Base-by-base conservation (phyloP, 106 monocot species). In the Posidonia australis region DNA sequence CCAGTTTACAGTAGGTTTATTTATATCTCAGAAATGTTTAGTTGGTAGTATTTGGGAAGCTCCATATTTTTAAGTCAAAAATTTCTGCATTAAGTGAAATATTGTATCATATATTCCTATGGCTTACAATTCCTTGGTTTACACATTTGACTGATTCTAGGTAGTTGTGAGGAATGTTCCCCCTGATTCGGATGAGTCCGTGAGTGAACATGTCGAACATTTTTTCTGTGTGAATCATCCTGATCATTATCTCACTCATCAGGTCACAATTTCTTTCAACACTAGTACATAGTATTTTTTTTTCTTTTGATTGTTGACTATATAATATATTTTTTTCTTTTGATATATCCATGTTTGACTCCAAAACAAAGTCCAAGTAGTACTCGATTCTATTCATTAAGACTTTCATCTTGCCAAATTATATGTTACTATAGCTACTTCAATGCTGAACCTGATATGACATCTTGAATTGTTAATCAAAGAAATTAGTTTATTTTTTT, bases 151-250 rank as follows among this genome's bases (percentile, higher is more conserved):
- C 14, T 54, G 9, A 44, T 68, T 67, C 46, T 74, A 92, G 92
- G 92, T 92, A 31, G 77, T 92, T 28, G 87, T 87, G 17, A 81
- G 81, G 79, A 87, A 87, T 76, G 76, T 92, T 67, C 92, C 92
- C 24, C 82, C 92, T 46, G 92, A 92, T 68, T 75, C 84, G 6
- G 92, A 92, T 74, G 92, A 92, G 75, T 75, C 92, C 52, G 72
- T 92, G 44, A 87, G 80, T 66, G 84, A 87, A 70, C 92, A 87
- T 74, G 84, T 92, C 73, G 79, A 78, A 13, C 92, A 92, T 74
- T 92, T 92, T 71, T 92, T 92, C 71, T 67, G 79, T 68, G 92
- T 92, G 21, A 92, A 87, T 69, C 92, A 92, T 70, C 78, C 58
- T 59, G 77, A 87, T 52, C 77, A 90, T 66, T 92, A 87, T 80